These are phyloP conservation scores for Microdochium paspali DNA, from an alignment of 2,329 filamentous ascomycete genomes.

Conservation along the genomic window DNA sequence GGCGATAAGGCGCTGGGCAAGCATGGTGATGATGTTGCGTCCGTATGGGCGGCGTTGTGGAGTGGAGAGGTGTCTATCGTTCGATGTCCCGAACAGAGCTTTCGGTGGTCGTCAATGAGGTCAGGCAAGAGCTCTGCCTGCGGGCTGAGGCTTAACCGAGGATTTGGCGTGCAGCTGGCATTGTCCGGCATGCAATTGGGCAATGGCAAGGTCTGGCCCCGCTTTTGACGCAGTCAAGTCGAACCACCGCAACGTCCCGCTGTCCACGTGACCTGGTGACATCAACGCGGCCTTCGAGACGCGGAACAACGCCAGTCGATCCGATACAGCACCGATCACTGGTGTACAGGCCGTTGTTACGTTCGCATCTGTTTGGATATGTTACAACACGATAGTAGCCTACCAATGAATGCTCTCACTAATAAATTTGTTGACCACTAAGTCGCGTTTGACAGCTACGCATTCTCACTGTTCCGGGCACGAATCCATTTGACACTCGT, in stretches of 20 bases:
- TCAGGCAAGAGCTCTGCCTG: background rate
- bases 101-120: conserved; percentile 1
- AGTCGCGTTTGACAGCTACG: too few species aligned
- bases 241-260: background rate
- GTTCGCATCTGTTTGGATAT: too few species aligned
- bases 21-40: conserved; percentile 39
- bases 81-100: background rate
- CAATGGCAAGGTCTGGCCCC: background rate
- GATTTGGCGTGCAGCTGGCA: background rate
- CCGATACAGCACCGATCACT: background rate
- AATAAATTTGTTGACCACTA: too few species aligned
- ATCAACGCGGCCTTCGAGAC: background rate
- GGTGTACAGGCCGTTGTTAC: background rate
- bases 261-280: background rate
- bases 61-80: conserved; percentile 2
- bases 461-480: too few species aligned
- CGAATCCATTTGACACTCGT: too few species aligned
- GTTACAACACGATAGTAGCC: too few species aligned
- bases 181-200: background rate
- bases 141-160: background rate
- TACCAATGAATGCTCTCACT: too few species aligned
- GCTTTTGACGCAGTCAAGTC: background rate
- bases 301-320: background rate
- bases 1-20: conserved; percentile 51
- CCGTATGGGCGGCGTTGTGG: conserved; percentile 2